A percentile compares a stretch with the other conserved stretches of the same genome.
phyloP scores from a whole-genome alignment of 164 flowering plant species.

The Aristolochia contorta region DNA sequence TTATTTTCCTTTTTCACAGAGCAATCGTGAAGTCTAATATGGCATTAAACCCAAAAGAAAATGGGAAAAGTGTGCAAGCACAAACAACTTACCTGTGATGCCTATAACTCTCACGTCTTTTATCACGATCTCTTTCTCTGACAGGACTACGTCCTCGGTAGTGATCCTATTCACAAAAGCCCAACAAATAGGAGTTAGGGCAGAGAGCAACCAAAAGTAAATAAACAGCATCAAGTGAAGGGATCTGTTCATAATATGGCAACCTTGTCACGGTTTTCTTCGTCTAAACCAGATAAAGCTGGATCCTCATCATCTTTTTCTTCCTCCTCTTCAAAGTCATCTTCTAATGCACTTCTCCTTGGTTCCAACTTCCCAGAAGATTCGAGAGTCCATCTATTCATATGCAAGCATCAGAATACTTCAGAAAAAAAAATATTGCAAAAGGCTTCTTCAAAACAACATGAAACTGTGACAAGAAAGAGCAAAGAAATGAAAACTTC shows the following conservation, averaged over 20 bases:
- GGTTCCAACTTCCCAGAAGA: constrained; percentile 56
- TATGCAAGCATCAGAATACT: neutral
- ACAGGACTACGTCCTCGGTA: constrained; percentile 73
- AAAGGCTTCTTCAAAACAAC: no score
- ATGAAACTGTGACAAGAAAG: no score
- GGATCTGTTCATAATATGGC: neutral
- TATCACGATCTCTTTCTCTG: constrained; percentile 86
- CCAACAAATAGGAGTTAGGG: neutral
- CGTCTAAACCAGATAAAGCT: constrained; percentile 38
- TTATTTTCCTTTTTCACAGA: neutral
- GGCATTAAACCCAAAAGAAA: neutral
- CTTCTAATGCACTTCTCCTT: constrained; percentile 96
- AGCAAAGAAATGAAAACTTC: no score
- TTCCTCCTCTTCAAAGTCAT: constrained; percentile 98
- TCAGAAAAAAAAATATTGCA: neutral
- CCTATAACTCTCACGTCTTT: constrained; percentile 77
- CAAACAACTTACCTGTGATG: constrained; percentile 50
- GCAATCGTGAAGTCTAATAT: neutral
- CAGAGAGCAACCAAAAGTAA: no score
- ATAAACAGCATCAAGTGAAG: no score
- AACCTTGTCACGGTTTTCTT: constrained; percentile 61
- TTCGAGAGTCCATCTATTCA: constrained; percentile 78
- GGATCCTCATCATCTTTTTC: constrained; percentile 88
- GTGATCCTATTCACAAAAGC: constrained; percentile 40
- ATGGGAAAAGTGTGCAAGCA: neutral